Evolutionary conservation across 2,329 filamentous ascomycete genomes (phyloP).

Genomic region (Sclerotinia glacialis): DNA sequence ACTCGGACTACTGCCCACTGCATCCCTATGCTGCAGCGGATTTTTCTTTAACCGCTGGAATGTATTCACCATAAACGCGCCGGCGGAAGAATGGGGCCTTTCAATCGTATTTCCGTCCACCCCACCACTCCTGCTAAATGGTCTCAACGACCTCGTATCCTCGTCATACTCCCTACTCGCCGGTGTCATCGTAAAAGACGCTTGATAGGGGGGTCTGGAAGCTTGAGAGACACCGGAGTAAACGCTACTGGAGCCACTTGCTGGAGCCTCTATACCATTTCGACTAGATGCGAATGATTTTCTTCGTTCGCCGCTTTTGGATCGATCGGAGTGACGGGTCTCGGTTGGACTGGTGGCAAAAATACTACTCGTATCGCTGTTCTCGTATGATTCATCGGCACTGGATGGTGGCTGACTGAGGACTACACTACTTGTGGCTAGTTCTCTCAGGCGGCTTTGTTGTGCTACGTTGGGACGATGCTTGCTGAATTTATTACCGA

Average conservation of each 20-base stretch:
- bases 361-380: conserved; percentile 36
- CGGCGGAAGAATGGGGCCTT: conserved; percentile 5
- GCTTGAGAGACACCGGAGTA: conserved; percentile 29
- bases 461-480: conserved; percentile 80
- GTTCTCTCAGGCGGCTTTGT: conserved; percentile 73
- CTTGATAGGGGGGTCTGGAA: conserved; percentile 25
- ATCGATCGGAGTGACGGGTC: conserved; percentile 31
- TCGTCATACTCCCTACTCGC: conserved; percentile 25
- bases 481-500: conserved; percentile 93
- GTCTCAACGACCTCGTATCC: conserved; percentile 14
- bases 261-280: conserved; percentile 30
- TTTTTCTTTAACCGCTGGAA: conserved; percentile 1
- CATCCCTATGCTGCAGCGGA: not conserved
- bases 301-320: conserved; percentile 32
- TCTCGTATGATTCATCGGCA: conserved; percentile 37
- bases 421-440: conserved; percentile 62
- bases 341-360: conserved; percentile 33
- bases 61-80: not conserved
- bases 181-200: conserved; percentile 36
- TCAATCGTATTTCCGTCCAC: conserved; percentile 14
- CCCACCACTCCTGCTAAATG: conserved; percentile 23
- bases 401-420: conserved; percentile 33
- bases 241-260: conserved; percentile 36
- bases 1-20: not conserved
- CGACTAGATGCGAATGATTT: conserved; percentile 36